Conservation (phyloP, 805 yeast species). For the Myxozyma neglecta region DNA sequence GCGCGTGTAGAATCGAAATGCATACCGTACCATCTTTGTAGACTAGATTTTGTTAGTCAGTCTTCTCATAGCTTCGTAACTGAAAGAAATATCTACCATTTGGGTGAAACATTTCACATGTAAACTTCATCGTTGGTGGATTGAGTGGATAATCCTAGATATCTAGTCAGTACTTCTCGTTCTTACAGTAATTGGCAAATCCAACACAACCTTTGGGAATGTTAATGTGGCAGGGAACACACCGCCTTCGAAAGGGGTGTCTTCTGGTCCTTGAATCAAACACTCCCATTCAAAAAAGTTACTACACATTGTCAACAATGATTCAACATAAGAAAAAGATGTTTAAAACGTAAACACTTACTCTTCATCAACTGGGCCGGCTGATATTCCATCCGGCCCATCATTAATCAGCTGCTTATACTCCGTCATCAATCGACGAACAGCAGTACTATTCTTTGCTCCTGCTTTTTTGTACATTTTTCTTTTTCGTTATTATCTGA, state of each 20-base stretch:
- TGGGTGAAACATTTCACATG: conserved; percentile 86
- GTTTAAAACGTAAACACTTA: conserved; percentile 7
- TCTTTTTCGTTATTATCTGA: no score
- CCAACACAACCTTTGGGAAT: conserved; percentile 53
- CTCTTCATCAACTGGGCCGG: conserved; percentile 81
- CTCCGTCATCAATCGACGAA: conserved; percentile 81
- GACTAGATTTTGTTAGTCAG: conserved; percentile 39
- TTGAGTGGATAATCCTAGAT: conserved; percentile 69
- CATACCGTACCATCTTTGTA: conserved; percentile 95
- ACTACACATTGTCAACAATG: conserved; percentile 4
- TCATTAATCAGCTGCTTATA: conserved; percentile 81
- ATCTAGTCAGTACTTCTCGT: neutral
- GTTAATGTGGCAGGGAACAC: conserved; percentile 73
- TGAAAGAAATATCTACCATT: conserved; percentile 48
- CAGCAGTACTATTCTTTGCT: conserved; percentile 58
- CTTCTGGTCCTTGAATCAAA: conserved; percentile 77
- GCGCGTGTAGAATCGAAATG: conserved; percentile 90
- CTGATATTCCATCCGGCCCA: conserved; percentile 93
- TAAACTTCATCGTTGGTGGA: conserved; percentile 74
- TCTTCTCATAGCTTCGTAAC: neutral
- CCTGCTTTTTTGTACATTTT: conserved; percentile 11
- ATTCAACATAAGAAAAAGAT: neutral
- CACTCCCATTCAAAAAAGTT: conserved; percentile 81
- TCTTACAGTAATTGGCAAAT: neutral
- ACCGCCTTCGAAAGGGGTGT: conserved; percentile 83